Conservation (phyloP, 2,329 filamentous ascomycete genomes). For the Aspergillus sojae region DNA sequence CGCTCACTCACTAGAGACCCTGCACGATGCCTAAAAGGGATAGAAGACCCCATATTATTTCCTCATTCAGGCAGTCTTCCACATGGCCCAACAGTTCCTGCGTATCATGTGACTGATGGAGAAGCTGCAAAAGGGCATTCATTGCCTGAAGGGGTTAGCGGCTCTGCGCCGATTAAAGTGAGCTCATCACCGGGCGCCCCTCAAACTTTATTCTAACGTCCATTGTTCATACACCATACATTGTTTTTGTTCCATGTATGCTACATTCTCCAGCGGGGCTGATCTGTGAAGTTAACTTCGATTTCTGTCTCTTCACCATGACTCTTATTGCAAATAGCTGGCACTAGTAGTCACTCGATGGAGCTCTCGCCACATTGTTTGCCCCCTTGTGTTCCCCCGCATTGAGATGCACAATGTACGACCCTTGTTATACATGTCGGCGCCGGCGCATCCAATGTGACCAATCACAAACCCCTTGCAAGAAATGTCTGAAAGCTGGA, state of each 20-base stretch:
- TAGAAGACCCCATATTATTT: background rate
- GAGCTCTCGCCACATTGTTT: background rate
- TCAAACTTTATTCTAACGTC: background rate
- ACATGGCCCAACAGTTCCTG: background rate
- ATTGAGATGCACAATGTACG: constrained; percentile 13
- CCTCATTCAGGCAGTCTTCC: background rate
- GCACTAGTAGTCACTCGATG: background rate
- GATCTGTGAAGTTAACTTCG: background rate
- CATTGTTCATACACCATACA: background rate
- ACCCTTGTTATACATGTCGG: constrained; percentile 39
- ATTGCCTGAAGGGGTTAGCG: background rate
- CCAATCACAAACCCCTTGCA: constrained; percentile 31
- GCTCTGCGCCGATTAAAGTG: background rate
- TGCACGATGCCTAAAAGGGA: background rate
- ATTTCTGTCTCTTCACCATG: background rate
- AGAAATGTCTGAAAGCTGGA: constrained; percentile 37
- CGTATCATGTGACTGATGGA: background rate
- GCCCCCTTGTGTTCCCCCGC: background rate
- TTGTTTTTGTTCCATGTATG: background rate
- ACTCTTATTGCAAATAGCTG: background rate
- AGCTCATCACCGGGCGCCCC: background rate
- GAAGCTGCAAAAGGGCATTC: background rate
- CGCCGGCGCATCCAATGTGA: constrained; percentile 40
- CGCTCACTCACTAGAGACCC: background rate
- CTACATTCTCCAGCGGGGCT: background rate